A percentile compares a stretch with the other conserved stretches of the same genome.
These are phyloP conservation scores for Penicillium argentinense DNA, from an alignment of 495 filamentous ascomycete genomes.

Conservation along the genomic window DNA sequence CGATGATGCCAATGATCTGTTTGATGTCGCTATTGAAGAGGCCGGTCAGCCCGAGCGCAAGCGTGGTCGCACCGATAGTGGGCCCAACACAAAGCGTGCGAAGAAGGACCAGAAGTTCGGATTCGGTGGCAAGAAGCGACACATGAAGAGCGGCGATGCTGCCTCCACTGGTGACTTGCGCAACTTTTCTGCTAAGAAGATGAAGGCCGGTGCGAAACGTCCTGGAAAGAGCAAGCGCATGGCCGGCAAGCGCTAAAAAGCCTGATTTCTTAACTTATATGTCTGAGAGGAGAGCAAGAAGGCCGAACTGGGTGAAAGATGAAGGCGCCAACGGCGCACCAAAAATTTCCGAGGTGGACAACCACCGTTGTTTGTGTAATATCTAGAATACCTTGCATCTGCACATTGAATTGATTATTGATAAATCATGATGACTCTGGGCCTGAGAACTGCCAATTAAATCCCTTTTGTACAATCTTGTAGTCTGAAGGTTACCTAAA, in stretches of 20 bases:
- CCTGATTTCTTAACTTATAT: conserved; percentile 11
- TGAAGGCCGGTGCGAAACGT: conserved; percentile 66
- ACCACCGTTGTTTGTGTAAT: conserved; percentile 25
- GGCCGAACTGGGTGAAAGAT: conserved; percentile 8
- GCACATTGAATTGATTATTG: conserved; percentile 18
- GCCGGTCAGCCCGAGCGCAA: conserved; percentile 55
- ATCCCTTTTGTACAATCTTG: too few relatives aligned
- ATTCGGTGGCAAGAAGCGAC: conserved; percentile 90
- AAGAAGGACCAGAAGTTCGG: conserved; percentile 94
- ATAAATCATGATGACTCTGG: too few relatives aligned
- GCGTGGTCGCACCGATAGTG: conserved; percentile 36
- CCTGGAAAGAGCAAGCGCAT: conserved; percentile 64
- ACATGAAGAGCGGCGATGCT: conserved; percentile 85
- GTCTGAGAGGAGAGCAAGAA: not conserved
- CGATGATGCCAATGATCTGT: conserved; percentile 78
- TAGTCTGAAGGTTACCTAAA: too few relatives aligned
- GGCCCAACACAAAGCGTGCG: conserved; percentile 68
- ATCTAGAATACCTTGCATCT: conserved; percentile 26
- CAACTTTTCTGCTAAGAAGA: conserved; percentile 76
- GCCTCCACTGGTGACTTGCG: conserved; percentile 72
- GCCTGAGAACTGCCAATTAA: too few relatives aligned
- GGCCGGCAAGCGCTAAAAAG: not conserved
- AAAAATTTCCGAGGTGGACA: conserved; percentile 15
- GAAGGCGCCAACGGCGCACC: conserved; percentile 17
- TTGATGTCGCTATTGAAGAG: conserved; percentile 90